Evolutionary conservation across 768 basidiomycete species (phyloP), one percentile per base, ranked within the genome.

Genomic region (Termitomyces eurrhizus): DNA sequence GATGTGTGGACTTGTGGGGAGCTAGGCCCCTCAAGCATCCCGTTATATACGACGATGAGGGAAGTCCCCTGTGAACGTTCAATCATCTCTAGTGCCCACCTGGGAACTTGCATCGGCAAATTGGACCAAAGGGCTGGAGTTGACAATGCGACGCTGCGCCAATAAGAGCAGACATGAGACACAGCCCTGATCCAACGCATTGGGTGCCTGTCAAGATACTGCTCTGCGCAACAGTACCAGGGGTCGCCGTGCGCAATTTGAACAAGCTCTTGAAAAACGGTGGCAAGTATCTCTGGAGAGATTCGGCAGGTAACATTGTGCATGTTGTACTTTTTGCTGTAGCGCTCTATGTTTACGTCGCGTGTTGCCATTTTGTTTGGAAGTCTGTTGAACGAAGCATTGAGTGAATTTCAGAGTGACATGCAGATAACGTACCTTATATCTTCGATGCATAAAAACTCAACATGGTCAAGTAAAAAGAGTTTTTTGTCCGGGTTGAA

Each of bases 61-160:
- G 14, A 21, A 4, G 51, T 39, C 7, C 14, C 35, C 9, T 37
- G 21, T 3, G 59, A 36, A 36, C 53, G 54, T 14, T 42, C 6
- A 9, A 57, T 33, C 60, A 61, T 61, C 24, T 61, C 60, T 3
- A 33, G 12, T 21, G 55, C 60, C 55, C 60, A 61, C 26, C 1
- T 21, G 13, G 29, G 21, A 51, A n/a, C 3, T 33, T 24, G 7
- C 33, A 61, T 29, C 7, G 56, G 39, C 2, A 61, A 37, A 29
- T 57, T 44, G 26, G 39, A 50, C 54, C 60, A 61, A 5, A 61
- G 24, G 7, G 37, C 50, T 5, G 60, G 60, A 2, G 46, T 41
- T n/a, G 46, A 21, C n/a, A 61, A 56, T 32, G 60, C 60, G 13
- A 61, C 49, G 3, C 44, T 33, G 5, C 60, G 58, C 58, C 55